Percentiles rank a stretch among this genome's conserved stretches.
Evolutionary conservation across 139 green algal genomes (phyloP).

Genomic region (Pseudopediastrum boryanum): DNA sequence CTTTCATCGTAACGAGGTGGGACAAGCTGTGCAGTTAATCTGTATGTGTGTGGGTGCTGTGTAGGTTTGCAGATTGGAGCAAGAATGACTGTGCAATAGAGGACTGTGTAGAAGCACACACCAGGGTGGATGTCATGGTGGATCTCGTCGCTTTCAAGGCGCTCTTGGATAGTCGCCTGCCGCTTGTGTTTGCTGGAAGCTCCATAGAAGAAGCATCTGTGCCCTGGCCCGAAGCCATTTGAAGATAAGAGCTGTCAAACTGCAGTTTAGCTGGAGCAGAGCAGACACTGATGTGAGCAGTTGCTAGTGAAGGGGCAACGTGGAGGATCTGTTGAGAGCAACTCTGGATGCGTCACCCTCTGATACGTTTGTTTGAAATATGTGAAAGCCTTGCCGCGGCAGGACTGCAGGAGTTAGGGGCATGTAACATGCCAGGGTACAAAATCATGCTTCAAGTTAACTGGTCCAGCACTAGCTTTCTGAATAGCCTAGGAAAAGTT

Average conservation of each 20-base stretch:
- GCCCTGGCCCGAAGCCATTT: constrained; percentile 56
- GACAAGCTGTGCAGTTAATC: no score
- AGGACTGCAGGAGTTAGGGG: no score
- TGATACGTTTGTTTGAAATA: not conserved
- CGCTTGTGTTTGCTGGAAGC: constrained; percentile 64
- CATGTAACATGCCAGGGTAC: no score
- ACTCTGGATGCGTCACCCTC: not conserved
- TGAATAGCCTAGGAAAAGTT: no score
- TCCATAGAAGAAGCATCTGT: constrained; percentile 55
- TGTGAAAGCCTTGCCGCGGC: no score
- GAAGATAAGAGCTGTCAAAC: not conserved
- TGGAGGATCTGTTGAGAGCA: not conserved
- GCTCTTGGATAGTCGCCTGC: constrained; percentile 70
- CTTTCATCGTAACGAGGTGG: no score
- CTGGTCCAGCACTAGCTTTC: no score
- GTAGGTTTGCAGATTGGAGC: constrained; percentile 61
- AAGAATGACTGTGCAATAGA: constrained; percentile 59
- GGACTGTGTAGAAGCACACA: constrained; percentile 77
- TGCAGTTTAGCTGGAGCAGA: not conserved
- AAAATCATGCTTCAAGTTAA: no score
- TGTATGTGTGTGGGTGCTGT: no score
- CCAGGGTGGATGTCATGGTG: constrained; percentile 72
- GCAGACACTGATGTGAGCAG: not conserved
- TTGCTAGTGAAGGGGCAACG: not conserved
- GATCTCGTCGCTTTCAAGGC: constrained; percentile 41